A percentile compares a stretch with the other conserved stretches of the same genome.
Evolutionary conservation across 129 eudicot genomes (phyloP).

Genomic region (Escallonia rubra): DNA sequence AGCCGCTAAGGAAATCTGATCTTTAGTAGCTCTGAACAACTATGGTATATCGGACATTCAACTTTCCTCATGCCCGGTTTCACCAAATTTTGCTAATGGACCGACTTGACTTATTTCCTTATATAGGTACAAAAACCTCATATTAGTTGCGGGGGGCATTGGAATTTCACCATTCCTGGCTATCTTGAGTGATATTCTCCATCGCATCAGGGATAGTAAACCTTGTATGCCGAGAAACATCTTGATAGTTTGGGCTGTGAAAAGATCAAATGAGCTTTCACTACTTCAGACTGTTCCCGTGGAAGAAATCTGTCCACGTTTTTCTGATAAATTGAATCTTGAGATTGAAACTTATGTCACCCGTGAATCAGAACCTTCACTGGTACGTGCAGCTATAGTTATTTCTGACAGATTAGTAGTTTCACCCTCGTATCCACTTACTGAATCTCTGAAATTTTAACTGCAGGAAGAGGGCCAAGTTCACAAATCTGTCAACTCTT

Average conservation of each 20-base stretch:
- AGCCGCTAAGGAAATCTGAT: too few species aligned
- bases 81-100: background rate
- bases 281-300: slow-evolving; percentile 59
- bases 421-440: background rate
- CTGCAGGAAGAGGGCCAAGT: slow-evolving; percentile 75
- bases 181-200: slow-evolving; percentile 75
- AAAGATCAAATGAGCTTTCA: slow-evolving; percentile 81
- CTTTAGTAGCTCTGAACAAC: background rate
- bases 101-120: slow-evolving; percentile 2
- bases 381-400: slow-evolving; percentile 34
- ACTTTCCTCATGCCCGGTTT: background rate
- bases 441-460: background rate
- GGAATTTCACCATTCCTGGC: slow-evolving; percentile 95
- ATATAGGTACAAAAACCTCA: slow-evolving; percentile 73
- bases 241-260: slow-evolving; percentile 83
- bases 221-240: slow-evolving; percentile 73
- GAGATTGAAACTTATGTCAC: slow-evolving; percentile 88
- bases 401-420: too few species aligned
- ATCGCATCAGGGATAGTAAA: slow-evolving; percentile 46
- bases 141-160: slow-evolving; percentile 92
- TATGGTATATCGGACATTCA: background rate
- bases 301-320: slow-evolving; percentile 59
- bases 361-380: slow-evolving; percentile 74
- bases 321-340: slow-evolving; percentile 53
- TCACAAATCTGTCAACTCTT: slow-evolving; percentile 27